Conservation (phyloP, 768 basidiomycete species). For the Boletales sp. region DNA sequence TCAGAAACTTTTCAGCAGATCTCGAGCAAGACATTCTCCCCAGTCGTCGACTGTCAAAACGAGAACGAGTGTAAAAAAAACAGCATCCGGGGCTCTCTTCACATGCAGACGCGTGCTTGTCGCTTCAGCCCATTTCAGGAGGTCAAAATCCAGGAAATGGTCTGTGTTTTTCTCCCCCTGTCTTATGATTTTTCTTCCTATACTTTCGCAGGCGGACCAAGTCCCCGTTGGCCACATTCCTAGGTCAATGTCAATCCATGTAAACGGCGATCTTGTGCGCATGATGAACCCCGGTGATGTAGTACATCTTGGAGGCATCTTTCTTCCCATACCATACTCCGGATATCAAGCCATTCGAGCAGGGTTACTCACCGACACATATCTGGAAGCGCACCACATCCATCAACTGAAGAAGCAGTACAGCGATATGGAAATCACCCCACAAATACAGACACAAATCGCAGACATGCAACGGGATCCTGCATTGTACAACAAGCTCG, state of each 20-base stretch:
- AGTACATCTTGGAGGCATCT: slow-evolving; percentile 93
- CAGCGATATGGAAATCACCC: slow-evolving; percentile 88
- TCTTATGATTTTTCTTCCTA: slow-evolving; percentile 5
- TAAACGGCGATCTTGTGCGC: slow-evolving; percentile 86
- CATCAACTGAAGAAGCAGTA: slow-evolving; percentile 98
- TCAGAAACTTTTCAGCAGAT: slow-evolving; percentile 99
- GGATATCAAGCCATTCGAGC: slow-evolving; percentile 97
- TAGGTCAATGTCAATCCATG: slow-evolving; percentile 95
- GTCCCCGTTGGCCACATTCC: slow-evolving; percentile 99
- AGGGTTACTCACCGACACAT: slow-evolving; percentile 95
- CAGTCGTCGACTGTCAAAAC: slow-evolving; percentile 86
- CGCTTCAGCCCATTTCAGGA: slow-evolving; percentile 98
- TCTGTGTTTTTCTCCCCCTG: slow-evolving; percentile 26
- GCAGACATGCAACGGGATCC: slow-evolving; percentile 68
- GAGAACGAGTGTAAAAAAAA: slow-evolving; percentile 83
- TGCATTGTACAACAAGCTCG: slow-evolving; percentile 81
- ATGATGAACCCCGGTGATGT: slow-evolving; percentile 94
- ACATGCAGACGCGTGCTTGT: slow-evolving; percentile 98
- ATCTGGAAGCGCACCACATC: slow-evolving; percentile 87
- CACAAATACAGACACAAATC: slow-evolving; percentile 72
- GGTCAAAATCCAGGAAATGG: slow-evolving; percentile 99
- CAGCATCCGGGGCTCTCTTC: slow-evolving; percentile 80
- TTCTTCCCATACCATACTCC: slow-evolving; percentile 96
- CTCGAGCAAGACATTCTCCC: slow-evolving; percentile 84
- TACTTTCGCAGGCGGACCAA: slow-evolving; percentile 77